Conservation (phyloP, 2,329 filamentous ascomycete genomes). For the Exophiala calicioides region DNA sequence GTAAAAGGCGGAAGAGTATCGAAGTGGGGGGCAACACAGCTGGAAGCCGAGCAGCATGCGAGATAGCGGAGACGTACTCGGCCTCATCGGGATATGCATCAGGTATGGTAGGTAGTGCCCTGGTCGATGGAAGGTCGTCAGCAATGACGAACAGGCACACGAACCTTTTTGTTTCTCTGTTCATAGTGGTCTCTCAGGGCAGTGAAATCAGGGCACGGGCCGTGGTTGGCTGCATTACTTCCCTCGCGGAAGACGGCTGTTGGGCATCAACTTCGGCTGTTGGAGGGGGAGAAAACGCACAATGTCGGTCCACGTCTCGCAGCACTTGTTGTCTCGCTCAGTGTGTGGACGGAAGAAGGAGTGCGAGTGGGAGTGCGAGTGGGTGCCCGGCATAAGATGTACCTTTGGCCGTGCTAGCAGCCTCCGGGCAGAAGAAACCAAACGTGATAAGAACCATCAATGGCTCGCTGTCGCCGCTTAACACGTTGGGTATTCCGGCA, state of each 20-base stretch:
- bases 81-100: conserved; percentile 10
- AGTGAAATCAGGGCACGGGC: conserved; percentile 16
- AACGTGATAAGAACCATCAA: background rate
- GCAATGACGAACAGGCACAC: background rate
- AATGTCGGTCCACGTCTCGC: conserved; percentile 16
- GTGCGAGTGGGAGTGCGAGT: conserved; percentile 3
- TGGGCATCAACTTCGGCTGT: conserved; percentile 24
- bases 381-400: conserved; percentile 2
- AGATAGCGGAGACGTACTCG: conserved; percentile 16
- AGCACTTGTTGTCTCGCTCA: background rate
- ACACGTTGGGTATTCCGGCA: no score
- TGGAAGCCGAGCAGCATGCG: conserved; percentile 14
- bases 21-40: conserved; percentile 18
- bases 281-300: conserved; percentile 15
- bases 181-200: conserved; percentile 2
- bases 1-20: conserved; percentile 15
- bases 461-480: no score
- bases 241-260: conserved; percentile 12
- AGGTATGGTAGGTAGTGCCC: background rate
- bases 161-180: background rate
- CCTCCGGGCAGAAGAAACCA: background rate
- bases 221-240: conserved; percentile 21
- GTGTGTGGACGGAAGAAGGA: background rate
- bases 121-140: background rate
- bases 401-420: background rate